phyloP scores from a whole-genome alignment of 352 stramenopile species.

The Albugo candida region DNA sequence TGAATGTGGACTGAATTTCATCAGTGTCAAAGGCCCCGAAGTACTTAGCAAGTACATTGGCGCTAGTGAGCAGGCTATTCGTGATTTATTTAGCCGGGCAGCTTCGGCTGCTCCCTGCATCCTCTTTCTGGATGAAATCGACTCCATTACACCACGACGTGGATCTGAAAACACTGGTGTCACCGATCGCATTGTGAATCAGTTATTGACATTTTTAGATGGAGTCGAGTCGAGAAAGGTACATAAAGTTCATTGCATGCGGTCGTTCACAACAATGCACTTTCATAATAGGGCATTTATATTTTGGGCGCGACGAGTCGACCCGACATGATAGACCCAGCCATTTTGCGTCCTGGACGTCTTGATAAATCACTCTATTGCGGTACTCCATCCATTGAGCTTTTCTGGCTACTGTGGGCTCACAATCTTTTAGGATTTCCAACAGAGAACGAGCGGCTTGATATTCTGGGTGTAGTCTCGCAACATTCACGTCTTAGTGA shows the following conservation, averaged over 20 bases:
- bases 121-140: conserved; percentile 84
- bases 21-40: conserved; percentile 80
- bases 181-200: conserved; percentile 94
- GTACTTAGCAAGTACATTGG: conserved; percentile 84
- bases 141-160: conserved; percentile 87
- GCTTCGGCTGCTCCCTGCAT: conserved; percentile 55
- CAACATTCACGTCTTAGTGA: conserved; percentile 59
- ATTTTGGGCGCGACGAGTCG: conserved; percentile 91
- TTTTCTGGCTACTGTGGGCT: conserved; percentile 1
- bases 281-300: conserved; percentile 60
- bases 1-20: conserved; percentile 79
- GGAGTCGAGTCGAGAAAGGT: conserved; percentile 84
- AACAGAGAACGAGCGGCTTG: conserved; percentile 44
- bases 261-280: neutral
- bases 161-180: conserved; percentile 88
- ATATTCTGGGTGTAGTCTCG: conserved; percentile 57
- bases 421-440: conserved; percentile 49
- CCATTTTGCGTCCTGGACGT: conserved; percentile 84
- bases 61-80: conserved; percentile 77
- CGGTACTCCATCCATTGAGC: conserved; percentile 14
- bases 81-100: conserved; percentile 67
- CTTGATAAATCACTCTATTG: conserved; percentile 90
- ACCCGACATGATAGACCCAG: conserved; percentile 93
- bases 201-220: conserved; percentile 95
- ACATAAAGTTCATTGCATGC: neutral